These are phyloP conservation scores for Fraxinus paxiana DNA, from an alignment of 305 asterid species.

Conservation along the genomic window DNA sequence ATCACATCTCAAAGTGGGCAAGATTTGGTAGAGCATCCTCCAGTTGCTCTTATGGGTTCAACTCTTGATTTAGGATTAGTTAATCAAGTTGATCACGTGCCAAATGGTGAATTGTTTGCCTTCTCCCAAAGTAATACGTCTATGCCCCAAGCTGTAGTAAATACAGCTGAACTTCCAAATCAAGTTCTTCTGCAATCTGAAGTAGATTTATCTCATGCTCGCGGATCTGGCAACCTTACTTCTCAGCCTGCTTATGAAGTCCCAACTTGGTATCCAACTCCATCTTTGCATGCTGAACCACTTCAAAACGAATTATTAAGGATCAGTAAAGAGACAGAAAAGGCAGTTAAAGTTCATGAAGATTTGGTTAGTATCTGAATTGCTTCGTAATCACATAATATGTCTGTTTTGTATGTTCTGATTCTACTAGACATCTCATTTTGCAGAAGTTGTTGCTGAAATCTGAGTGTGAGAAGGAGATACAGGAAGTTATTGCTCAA, in stretches of 20 bases:
- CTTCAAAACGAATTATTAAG: constrained; percentile 48
- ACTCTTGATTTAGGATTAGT: constrained; percentile 23
- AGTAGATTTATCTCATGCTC: constrained; percentile 23
- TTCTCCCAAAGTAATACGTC: constrained; percentile 29
- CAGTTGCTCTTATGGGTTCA: constrained; percentile 2
- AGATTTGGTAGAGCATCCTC: constrained; percentile 28
- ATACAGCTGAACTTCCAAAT: constrained; percentile 31
- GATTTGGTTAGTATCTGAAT: constrained; percentile 41
- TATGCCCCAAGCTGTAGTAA: constrained; percentile 23
- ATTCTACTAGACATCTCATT: constrained; percentile 15
- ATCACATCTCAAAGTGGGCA: constrained; percentile 31
- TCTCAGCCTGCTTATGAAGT: constrained; percentile 29
- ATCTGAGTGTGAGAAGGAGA: constrained; percentile 56
- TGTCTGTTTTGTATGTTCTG: neutral
- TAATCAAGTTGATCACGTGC: constrained; percentile 22
- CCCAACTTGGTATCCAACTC: constrained; percentile 25
- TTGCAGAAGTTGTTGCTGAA: constrained; percentile 44
- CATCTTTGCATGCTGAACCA: constrained; percentile 33
- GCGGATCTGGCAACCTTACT: constrained; percentile 27
- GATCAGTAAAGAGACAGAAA: constrained; percentile 37
- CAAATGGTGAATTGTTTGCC: constrained; percentile 24
- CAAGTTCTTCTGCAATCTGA: constrained; percentile 32
- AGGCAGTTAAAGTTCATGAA: constrained; percentile 34
- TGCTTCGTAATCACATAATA: constrained; percentile 19
- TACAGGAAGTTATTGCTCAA: constrained; percentile 48